A percentile compares a stretch with the other conserved stretches of the same genome.
Conservation (phyloP, 1,139 yeast genomes). For the Suhomyces anneliseae region DNA sequence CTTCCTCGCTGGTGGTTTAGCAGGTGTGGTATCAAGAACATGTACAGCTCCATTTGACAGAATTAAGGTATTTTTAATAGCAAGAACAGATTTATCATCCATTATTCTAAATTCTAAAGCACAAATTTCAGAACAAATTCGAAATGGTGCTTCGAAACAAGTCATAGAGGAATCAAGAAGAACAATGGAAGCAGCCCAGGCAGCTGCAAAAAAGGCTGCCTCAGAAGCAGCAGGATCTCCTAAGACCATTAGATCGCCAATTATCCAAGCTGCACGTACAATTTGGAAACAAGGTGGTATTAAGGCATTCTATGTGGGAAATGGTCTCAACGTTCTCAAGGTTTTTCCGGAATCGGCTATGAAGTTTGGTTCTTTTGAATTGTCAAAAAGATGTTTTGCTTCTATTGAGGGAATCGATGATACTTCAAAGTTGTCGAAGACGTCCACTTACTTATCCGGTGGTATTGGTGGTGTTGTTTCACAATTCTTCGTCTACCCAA, state of each 20-base stretch:
- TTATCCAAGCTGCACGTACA: constrained; percentile 76
- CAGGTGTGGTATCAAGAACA: constrained; percentile 96
- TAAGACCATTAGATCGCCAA: constrained; percentile 60
- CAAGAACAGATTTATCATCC: constrained; percentile 79
- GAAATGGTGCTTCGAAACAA: constrained; percentile 36
- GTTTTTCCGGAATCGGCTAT: constrained; percentile 97
- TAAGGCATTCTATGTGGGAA: constrained; percentile 87
- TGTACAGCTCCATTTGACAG: constrained; percentile 97
- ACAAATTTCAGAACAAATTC: constrained; percentile 46
- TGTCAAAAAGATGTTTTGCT: constrained; percentile 77
- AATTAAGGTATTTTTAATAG: constrained; percentile 88
- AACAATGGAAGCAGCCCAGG: constrained; percentile 28
- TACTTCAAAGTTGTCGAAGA: constrained; percentile 67
- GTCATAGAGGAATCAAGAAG: constrained; percentile 38
- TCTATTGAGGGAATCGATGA: constrained; percentile 74
- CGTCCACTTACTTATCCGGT: constrained; percentile 87
- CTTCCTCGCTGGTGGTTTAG: constrained; percentile 90
- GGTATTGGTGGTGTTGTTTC: constrained; percentile 95
- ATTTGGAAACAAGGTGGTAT: constrained; percentile 89
- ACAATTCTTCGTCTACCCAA: constrained; percentile 90
- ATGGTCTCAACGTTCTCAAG: constrained; percentile 88
- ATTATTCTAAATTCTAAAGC: constrained; percentile 61
- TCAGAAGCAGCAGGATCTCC: constrained; percentile 21
- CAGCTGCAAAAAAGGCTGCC: constrained; percentile 14
- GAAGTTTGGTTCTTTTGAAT: constrained; percentile 94